Conservation (phyloP, 257 asterid genomes). For the Solanum sparsipilum region DNA sequence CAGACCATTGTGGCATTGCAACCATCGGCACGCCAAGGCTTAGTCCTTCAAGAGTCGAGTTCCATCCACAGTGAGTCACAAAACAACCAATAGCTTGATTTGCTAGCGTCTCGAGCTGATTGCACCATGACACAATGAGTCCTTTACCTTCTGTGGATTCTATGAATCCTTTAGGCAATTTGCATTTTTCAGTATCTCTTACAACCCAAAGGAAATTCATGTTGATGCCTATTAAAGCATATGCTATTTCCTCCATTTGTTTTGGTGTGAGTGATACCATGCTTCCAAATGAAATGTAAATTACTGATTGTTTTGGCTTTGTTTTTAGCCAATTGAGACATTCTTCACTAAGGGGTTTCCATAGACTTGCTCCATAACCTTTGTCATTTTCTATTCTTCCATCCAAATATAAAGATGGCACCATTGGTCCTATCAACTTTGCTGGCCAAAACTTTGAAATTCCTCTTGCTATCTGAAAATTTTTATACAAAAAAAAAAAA, state of each 20-base stretch:
- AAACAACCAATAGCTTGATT: slow-evolving; percentile 48
- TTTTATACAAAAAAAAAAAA: background rate
- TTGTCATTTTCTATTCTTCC: slow-evolving; percentile 50
- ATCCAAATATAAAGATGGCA: slow-evolving; percentile 59
- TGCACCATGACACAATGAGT: slow-evolving; percentile 52
- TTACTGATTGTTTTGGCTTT: slow-evolving; percentile 34
- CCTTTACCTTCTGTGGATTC: slow-evolving; percentile 21
- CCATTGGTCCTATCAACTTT: slow-evolving; percentile 53
- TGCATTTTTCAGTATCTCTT: slow-evolving; percentile 31
- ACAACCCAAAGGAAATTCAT: slow-evolving; percentile 51
- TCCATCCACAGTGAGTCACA: slow-evolving; percentile 63
- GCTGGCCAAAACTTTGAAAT: slow-evolving; percentile 44
- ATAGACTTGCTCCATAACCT: slow-evolving; percentile 62
- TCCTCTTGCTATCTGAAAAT: slow-evolving; percentile 30
- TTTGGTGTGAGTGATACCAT: slow-evolving; percentile 45
- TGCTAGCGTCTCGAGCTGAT: slow-evolving; percentile 44
- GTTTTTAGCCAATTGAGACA: slow-evolving; percentile 47
- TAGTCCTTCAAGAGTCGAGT: slow-evolving; percentile 47
- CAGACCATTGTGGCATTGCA: slow-evolving; percentile 54
- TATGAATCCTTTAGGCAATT: slow-evolving; percentile 24
- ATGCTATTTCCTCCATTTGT: slow-evolving; percentile 47
- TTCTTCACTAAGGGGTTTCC: slow-evolving; percentile 52
- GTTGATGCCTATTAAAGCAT: slow-evolving; percentile 17
- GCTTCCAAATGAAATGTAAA: slow-evolving; percentile 63
- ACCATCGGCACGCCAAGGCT: slow-evolving; percentile 55